Percentiles rank a stretch among this genome's conserved stretches.
phyloP scores from a whole-genome alignment of 2,329 filamentous ascomycete genomes.

The Diaporthe helianthi region DNA sequence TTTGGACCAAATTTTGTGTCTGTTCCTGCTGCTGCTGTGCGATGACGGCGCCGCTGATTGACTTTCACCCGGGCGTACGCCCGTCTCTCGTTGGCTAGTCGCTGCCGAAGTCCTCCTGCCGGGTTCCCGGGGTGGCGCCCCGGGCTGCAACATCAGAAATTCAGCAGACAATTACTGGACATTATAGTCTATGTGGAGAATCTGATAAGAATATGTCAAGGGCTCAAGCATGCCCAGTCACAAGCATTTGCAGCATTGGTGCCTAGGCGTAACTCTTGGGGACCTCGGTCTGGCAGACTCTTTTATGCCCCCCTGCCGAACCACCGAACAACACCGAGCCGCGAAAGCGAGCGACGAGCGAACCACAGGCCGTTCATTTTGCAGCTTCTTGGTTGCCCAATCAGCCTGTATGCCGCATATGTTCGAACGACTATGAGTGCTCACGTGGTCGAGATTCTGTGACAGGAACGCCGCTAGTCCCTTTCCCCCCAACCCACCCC shows the following conservation, averaged over 20 bases:
- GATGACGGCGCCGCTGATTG: constrained; percentile 19
- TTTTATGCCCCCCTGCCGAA: constrained; percentile 16
- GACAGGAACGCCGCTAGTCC: not conserved
- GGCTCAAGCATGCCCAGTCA: not conserved
- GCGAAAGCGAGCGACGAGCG: constrained; percentile 10
- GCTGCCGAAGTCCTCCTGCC: not conserved
- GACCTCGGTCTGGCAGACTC: constrained; percentile 15
- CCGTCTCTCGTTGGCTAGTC: not conserved
- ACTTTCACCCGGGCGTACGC: not conserved
- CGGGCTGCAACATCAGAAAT: not conserved
- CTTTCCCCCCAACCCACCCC: too few relatives aligned
- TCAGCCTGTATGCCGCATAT: constrained; percentile 5
- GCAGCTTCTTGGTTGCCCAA: constrained; percentile 7
- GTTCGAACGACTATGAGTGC: not conserved
- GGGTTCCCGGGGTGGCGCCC: not conserved
- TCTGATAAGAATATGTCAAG: constrained; percentile 20
- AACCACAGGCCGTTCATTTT: constrained; percentile 20
- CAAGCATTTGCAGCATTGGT: constrained; percentile 2
- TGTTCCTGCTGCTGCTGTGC: not conserved
- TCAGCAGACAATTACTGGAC: not conserved
- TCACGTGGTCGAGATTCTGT: constrained; percentile 1
- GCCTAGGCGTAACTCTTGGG: constrained; percentile 6
- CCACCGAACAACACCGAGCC: constrained; percentile 15
- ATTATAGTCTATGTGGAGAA: not conserved
- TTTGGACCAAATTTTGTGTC: not conserved